Evolutionary conservation across 352 stramenopile genomes (phyloP).

Genomic region (Phytophthora kernoviae): DNA sequence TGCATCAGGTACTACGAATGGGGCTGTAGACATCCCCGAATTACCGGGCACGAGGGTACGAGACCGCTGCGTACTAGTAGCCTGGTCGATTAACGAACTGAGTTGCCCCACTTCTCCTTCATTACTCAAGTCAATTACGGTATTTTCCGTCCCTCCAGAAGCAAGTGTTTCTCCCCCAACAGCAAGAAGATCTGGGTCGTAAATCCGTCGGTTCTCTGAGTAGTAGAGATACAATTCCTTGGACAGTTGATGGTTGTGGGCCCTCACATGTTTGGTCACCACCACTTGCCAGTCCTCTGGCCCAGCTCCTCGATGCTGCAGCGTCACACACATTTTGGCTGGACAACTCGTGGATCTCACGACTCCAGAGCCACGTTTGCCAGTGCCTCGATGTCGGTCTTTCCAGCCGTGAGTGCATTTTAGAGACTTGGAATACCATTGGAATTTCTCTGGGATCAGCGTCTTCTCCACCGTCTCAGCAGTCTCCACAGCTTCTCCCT

Average conservation of each 20-base stretch:
- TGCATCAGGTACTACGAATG: slow-evolving; percentile 2
- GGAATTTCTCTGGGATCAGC: slow-evolving; percentile 64
- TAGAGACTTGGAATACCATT: slow-evolving; percentile 86
- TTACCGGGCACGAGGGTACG: slow-evolving; percentile 20
- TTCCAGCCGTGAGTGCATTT: slow-evolving; percentile 87
- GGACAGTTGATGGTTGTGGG: slow-evolving; percentile 77
- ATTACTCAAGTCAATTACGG: slow-evolving; percentile 8
- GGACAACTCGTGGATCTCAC: slow-evolving; percentile 72
- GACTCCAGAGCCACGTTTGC: slow-evolving; percentile 65
- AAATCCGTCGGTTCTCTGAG: slow-evolving; percentile 78
- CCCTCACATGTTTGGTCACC: slow-evolving; percentile 73
- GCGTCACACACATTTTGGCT: slow-evolving; percentile 81
- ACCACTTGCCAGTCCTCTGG: slow-evolving; percentile 67
- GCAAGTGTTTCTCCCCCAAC: slow-evolving; percentile 20
- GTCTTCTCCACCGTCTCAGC: slow-evolving; percentile 27
- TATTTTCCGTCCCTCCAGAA: not conserved
- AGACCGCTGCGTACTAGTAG: slow-evolving; percentile 2
- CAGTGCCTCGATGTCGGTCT: slow-evolving; percentile 60
- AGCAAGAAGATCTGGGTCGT: slow-evolving; percentile 68
- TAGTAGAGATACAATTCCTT: slow-evolving; percentile 81
- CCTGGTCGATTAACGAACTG: slow-evolving; percentile 28
- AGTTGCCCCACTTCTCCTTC: slow-evolving; percentile 6
- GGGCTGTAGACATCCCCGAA: slow-evolving; percentile 16
- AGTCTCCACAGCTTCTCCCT: not conserved
- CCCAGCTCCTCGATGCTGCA: slow-evolving; percentile 52